Percentiles rank a stretch among this genome's conserved stretches.
phyloP scores from a whole-genome alignment of 148 eudicot genomes.

The Rhododendron simsii region DNA sequence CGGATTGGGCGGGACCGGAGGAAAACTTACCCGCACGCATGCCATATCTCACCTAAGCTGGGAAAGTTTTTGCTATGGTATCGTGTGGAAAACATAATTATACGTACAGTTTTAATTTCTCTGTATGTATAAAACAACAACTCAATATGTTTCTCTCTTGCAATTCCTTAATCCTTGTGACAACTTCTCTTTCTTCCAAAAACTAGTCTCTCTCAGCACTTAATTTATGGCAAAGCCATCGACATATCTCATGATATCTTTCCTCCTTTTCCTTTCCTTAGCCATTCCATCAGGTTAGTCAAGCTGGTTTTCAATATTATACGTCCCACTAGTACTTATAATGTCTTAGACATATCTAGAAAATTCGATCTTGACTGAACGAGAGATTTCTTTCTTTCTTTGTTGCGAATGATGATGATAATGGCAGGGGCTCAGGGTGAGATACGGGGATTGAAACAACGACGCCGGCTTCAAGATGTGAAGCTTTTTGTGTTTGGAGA shows the following conservation, averaged over 20 bases:
- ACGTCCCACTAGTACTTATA: no score
- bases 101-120: not conserved
- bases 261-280: not conserved
- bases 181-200: not conserved
- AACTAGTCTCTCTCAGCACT: not conserved
- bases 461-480: not conserved
- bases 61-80: not conserved
- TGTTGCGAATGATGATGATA: not conserved
- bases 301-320: not conserved
- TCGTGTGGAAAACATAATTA: not conserved
- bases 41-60: not conserved
- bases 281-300: not conserved
- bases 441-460: not conserved
- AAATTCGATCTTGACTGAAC: not conserved
- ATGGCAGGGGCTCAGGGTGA: not conserved
- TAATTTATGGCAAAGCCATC: not conserved
- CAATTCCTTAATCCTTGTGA: not conserved
- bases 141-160: not conserved
- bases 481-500: conserved; percentile 8
- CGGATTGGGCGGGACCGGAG: not conserved
- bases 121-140: not conserved
- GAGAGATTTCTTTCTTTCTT: not conserved
- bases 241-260: not conserved
- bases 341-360: not conserved
- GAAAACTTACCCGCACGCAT: not conserved